Evolutionary conservation across 2,329 filamentous ascomycete species (phyloP).

Genomic region (Cladosporium sp.): DNA sequence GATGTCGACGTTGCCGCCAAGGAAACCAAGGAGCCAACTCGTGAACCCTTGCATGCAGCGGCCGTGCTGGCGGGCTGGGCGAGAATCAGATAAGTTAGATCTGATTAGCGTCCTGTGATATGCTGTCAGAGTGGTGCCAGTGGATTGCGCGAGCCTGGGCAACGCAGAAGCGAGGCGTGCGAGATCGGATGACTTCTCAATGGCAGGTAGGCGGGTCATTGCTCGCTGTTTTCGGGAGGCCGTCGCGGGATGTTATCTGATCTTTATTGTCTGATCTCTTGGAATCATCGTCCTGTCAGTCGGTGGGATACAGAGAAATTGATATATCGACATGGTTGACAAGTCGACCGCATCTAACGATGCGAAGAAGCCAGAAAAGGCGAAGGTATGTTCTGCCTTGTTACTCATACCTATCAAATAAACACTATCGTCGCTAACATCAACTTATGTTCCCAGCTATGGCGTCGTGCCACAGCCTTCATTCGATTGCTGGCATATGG

Average conservation of each 20-base stretch:
- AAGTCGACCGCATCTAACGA: background rate
- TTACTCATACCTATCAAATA: background rate
- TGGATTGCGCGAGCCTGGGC: conserved; percentile 18
- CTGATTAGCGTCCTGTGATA: conserved; percentile 19
- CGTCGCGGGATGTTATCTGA: conserved; percentile 14
- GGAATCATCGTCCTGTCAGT: background rate
- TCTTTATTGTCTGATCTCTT: conserved; percentile 16
- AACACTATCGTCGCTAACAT: background rate
- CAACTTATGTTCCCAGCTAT: background rate
- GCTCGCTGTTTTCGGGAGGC: background rate
- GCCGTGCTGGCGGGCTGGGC: conserved; percentile 20
- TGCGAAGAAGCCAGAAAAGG: background rate
- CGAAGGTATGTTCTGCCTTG: conserved; percentile 2
- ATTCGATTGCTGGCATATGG: conserved; percentile 11
- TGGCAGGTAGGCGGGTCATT: background rate
- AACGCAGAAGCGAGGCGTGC: conserved; percentile 5
- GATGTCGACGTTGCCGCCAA: conserved; percentile 18
- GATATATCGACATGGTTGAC: background rate
- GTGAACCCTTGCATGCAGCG: conserved; percentile 10
- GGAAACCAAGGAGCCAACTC: conserved; percentile 18
- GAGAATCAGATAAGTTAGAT: conserved; percentile 20
- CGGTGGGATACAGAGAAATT: background rate
- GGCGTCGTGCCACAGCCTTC: conserved; percentile 18
- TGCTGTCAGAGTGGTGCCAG: conserved; percentile 9
- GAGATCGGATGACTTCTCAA: conserved; percentile 14